Evolutionary conservation across 768 basidiomycete genomes (phyloP).

Genomic region (Saitozyma podzolica): DNA sequence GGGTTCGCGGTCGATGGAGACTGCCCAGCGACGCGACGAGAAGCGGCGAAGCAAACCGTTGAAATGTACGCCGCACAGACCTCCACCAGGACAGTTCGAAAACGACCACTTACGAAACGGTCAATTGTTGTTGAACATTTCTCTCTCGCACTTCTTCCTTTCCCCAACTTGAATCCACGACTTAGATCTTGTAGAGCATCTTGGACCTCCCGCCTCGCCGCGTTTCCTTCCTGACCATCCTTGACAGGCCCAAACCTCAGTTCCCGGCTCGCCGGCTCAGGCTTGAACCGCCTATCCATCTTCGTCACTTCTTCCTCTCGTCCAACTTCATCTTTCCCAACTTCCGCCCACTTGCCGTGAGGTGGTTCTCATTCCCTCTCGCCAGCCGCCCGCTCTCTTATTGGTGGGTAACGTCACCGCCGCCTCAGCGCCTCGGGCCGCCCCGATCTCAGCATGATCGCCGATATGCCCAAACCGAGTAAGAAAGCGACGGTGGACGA

Average conservation of each 20-base stretch:
- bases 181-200: too few relatives aligned
- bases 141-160: not conserved
- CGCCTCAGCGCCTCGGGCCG: not conserved
- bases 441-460: not conserved
- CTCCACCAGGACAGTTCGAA: too few relatives aligned
- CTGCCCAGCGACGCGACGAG: too few relatives aligned
- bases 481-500: conserved; percentile 48
- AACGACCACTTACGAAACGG: too few relatives aligned
- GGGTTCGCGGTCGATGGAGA: too few relatives aligned
- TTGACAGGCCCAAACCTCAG: not conserved
- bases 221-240: not conserved
- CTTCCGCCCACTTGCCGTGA: too few relatives aligned
- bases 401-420: too few relatives aligned
- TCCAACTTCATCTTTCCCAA: not conserved
- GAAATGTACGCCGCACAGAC: too few relatives aligned
- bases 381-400: too few relatives aligned
- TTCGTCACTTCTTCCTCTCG: conserved; percentile 1
- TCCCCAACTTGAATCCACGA: not conserved
- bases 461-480: conserved; percentile 16
- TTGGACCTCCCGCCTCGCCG: not conserved
- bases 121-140: not conserved
- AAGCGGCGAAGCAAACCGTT: too few relatives aligned
- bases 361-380: too few relatives aligned
- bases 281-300: not conserved
- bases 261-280: not conserved